Percentiles rank a stretch among this genome's conserved stretches.
Evolutionary conservation across 768 basidiomycete species (phyloP).

Genomic region (Boletellus emodensis): DNA sequence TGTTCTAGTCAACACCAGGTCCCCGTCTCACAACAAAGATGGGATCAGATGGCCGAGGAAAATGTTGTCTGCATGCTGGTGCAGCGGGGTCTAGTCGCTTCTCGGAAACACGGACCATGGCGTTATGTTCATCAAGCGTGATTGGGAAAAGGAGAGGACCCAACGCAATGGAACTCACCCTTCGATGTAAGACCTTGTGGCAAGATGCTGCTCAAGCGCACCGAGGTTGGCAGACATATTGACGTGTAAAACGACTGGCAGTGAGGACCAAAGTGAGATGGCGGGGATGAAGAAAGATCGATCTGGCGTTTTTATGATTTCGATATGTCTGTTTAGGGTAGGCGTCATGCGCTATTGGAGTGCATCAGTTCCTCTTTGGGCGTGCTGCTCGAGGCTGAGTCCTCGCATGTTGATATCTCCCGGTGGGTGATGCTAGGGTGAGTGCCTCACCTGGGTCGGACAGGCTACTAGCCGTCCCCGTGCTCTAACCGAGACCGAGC

Average conservation of each 20-base stretch:
- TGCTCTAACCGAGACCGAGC: no score
- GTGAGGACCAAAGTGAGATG: constrained; percentile 16
- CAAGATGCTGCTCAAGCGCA: constrained; percentile 83
- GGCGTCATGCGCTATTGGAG: constrained; percentile 7
- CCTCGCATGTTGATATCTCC: not conserved
- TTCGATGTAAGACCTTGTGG: constrained; percentile 83
- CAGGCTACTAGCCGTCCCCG: no score
- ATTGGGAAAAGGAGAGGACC: constrained; percentile 11
- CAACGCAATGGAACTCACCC: constrained; percentile 54
- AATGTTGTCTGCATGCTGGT: constrained; percentile 66
- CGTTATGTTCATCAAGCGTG: constrained; percentile 59
- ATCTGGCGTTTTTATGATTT: constrained; percentile 17
- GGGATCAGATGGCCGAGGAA: constrained; percentile 70
- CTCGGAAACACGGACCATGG: constrained; percentile 99
- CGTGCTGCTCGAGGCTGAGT: no score
- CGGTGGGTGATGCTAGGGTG: not conserved
- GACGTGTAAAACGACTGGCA: constrained; percentile 11
- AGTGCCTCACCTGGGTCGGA: not conserved
- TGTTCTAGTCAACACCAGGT: constrained; percentile 3
- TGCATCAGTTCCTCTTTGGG: no score
- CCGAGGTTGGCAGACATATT: constrained; percentile 64
- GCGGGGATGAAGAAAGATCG: constrained; percentile 29
- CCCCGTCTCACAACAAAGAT: constrained; percentile 6
- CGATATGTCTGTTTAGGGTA: constrained; percentile 31
- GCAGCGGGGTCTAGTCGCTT: constrained; percentile 90